These are phyloP conservation scores for Sutorius australiensis DNA, from an alignment of 768 basidiomycete genomes.

Conservation along the genomic window DNA sequence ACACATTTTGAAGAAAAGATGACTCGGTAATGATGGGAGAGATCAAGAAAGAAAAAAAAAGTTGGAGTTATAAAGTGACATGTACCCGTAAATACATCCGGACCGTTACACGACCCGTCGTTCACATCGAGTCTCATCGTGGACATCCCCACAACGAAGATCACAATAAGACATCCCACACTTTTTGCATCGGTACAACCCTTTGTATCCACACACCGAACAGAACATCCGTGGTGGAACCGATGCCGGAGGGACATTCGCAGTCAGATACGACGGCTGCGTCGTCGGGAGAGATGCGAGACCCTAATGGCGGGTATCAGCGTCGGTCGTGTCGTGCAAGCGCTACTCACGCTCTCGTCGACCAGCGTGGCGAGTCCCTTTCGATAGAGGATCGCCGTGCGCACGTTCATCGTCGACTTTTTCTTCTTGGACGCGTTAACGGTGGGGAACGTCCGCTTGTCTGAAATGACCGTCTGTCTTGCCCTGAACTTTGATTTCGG, in stretches of 20 bases:
- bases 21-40: background rate
- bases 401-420: conserved; percentile 78
- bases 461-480: conserved; percentile 68
- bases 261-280: conserved; percentile 70
- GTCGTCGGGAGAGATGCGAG: conserved; percentile 50
- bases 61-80: conserved; percentile 7
- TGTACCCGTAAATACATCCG: background rate
- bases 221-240: conserved; percentile 73
- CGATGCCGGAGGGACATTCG: conserved; percentile 51
- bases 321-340: background rate
- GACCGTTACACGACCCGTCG: conserved; percentile 52
- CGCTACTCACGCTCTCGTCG: conserved; percentile 71
- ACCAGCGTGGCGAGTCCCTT: conserved; percentile 72
- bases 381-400: conserved; percentile 76
- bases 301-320: conserved; percentile 40
- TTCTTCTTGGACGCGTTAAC: conserved; percentile 46
- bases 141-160: conserved; percentile 65
- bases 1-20: conserved; percentile 35
- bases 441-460: conserved; percentile 53
- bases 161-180: conserved; percentile 79
- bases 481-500: conserved; percentile 56
- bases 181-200: conserved; percentile 70
- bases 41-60: background rate
- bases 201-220: conserved; percentile 86
- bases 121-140: conserved; percentile 80